phyloP scores from a whole-genome alignment of 768 basidiomycete species.

The Lactifluus subvellereus region DNA sequence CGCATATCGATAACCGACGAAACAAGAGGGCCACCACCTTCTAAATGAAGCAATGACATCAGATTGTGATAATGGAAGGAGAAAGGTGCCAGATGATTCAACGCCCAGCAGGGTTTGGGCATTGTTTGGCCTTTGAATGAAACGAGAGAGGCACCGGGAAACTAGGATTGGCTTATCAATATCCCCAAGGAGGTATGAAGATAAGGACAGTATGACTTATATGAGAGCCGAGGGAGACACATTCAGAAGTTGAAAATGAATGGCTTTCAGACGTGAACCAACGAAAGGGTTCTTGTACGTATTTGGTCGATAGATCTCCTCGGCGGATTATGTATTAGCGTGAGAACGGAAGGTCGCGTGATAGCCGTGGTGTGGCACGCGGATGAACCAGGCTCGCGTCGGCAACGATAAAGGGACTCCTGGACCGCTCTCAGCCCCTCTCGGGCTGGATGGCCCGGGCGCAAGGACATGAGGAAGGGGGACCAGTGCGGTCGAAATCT shows the following conservation, averaged over 20 bases:
- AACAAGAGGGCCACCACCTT: neutral
- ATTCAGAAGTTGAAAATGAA: slow-evolving; percentile 15
- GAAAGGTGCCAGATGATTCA: neutral
- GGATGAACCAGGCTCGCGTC: neutral
- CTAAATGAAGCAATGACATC: neutral
- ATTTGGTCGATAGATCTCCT: slow-evolving; percentile 19
- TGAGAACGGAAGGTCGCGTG: slow-evolving; percentile 13
- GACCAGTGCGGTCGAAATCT: neutral
- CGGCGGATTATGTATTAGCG: slow-evolving; percentile 6
- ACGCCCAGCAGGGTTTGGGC: neutral
- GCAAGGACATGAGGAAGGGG: neutral
- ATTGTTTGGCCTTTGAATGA: neutral
- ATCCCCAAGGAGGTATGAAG: neutral
- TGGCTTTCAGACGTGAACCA: slow-evolving; percentile 7
- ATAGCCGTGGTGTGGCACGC: slow-evolving; percentile 9
- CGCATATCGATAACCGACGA: slow-evolving; percentile 4
- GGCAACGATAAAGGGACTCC: neutral
- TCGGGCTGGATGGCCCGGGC: neutral
- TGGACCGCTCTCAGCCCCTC: neutral
- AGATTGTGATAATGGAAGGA: neutral
- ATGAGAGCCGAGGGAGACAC: neutral
- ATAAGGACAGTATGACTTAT: neutral
- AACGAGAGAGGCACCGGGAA: neutral
- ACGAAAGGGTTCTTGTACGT: slow-evolving; percentile 1
- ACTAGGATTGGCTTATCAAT: neutral